phyloP scores from a whole-genome alignment of 1,284 basidiomycete genomes.

The Irpex sp. region DNA sequence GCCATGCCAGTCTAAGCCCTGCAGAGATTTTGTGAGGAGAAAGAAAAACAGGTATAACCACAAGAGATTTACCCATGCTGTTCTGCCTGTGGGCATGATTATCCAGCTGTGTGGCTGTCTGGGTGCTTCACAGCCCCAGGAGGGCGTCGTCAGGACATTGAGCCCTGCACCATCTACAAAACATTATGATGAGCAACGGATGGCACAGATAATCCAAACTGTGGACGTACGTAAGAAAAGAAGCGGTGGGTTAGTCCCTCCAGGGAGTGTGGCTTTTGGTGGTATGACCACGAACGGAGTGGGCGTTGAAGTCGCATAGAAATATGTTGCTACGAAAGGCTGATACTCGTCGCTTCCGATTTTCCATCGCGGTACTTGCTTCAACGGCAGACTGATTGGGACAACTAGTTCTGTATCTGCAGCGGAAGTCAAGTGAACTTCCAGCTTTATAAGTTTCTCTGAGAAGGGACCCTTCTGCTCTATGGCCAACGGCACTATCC shows the following conservation, averaged over 20 bases:
- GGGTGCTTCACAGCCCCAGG: slow-evolving; percentile 58
- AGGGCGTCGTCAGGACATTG: slow-evolving; percentile 47
- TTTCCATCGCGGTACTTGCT: slow-evolving; percentile 38
- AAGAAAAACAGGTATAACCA: too few species aligned
- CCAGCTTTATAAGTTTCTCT: slow-evolving; percentile 22
- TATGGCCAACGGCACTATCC: slow-evolving; percentile 47
- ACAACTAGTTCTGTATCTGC: slow-evolving; percentile 20
- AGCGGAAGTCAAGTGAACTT: slow-evolving; percentile 26
- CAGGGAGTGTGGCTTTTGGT: slow-evolving; percentile 30
- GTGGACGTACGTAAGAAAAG: slow-evolving; percentile 59
- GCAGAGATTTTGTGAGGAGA: not conserved
- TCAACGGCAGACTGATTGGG: slow-evolving; percentile 38
- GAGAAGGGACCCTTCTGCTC: slow-evolving; percentile 28
- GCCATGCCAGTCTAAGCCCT: slow-evolving; percentile 87
- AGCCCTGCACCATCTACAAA: slow-evolving; percentile 73
- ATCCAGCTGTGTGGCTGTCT: slow-evolving; percentile 60
- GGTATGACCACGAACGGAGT: slow-evolving; percentile 53
- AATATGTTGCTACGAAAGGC: slow-evolving; percentile 49
- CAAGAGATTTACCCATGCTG: slow-evolving; percentile 75
- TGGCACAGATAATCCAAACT: not conserved
- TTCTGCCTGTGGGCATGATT: slow-evolving; percentile 67
- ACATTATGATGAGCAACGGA: not conserved
- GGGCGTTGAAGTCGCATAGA: slow-evolving; percentile 49
- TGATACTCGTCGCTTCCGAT: slow-evolving; percentile 18
- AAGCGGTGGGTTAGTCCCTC: slow-evolving; percentile 41